phyloP scores from a whole-genome alignment of 1,139 yeast genomes.

The Taiozyma onychis region DNA sequence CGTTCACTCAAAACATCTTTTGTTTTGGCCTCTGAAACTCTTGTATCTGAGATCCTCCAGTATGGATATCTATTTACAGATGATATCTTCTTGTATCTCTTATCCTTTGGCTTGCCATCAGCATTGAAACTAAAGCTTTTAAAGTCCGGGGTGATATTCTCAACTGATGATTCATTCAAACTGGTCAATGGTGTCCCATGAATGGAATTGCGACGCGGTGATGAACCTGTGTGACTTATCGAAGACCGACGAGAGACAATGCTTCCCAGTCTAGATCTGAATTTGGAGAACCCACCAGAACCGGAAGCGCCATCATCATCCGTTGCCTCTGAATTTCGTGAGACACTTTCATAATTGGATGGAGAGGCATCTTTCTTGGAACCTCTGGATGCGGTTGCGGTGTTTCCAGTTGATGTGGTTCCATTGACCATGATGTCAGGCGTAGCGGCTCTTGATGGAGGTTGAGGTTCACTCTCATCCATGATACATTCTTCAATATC shows the following conservation, averaged over 20 bases:
- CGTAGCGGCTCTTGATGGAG: not conserved
- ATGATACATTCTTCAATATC: constrained; percentile 24
- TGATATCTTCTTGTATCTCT: constrained; percentile 37
- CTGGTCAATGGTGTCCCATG: not conserved
- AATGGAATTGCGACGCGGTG: constrained; percentile 16
- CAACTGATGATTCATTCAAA: not conserved
- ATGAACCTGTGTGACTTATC: constrained; percentile 4
- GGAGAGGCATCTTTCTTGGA: not conserved
- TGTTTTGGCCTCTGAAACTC: constrained; percentile 56
- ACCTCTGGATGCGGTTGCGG: constrained; percentile 1
- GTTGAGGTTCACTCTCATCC: not conserved
- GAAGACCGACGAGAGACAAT: constrained; percentile 23
- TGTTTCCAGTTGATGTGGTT: not conserved
- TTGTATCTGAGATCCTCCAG: constrained; percentile 85
- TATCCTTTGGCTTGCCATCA: constrained; percentile 2
- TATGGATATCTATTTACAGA: constrained; percentile 56
- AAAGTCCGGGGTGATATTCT: not conserved
- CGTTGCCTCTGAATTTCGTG: constrained; percentile 12
- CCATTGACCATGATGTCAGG: not conserved
- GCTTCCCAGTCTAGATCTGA: constrained; percentile 20
- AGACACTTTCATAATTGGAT: constrained; percentile 9
- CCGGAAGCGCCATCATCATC: constrained; percentile 13
- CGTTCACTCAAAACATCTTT: constrained; percentile 62
- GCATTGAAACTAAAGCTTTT: not conserved
- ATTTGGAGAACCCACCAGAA: constrained; percentile 11